Evolutionary conservation across 1,284 basidiomycete species (phyloP).

Genomic region (Cryptococcus sp.): DNA sequence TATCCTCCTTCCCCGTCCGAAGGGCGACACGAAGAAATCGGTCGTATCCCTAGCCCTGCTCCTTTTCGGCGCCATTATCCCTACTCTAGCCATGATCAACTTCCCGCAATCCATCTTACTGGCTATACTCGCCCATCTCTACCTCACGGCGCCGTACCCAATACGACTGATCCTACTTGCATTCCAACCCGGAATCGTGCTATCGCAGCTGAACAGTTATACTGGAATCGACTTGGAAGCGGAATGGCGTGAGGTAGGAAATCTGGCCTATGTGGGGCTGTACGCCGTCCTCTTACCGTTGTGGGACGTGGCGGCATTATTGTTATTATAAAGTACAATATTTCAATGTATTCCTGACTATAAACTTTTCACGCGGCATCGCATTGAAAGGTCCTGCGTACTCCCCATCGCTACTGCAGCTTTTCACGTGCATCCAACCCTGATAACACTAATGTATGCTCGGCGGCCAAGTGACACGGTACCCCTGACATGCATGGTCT

Average conservation of each 20-base stretch:
- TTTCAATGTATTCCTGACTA: not conserved
- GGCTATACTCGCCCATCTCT: conserved; percentile 61
- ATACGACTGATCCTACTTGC: conserved; percentile 1
- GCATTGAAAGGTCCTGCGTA: too few species aligned
- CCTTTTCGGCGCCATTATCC: conserved; percentile 76
- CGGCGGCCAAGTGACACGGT: too few species aligned
- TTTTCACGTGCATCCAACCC: too few species aligned
- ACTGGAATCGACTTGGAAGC: conserved; percentile 20
- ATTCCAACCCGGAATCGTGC: conserved; percentile 12
- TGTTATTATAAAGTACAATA: not conserved
- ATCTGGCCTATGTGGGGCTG: conserved; percentile 43
- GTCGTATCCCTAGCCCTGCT: conserved; percentile 50
- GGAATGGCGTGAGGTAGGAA: conserved; percentile 48
- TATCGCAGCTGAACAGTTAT: conserved; percentile 5
- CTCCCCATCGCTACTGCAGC: too few species aligned
- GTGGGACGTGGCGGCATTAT: conserved; percentile 28
- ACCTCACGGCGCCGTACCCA: conserved; percentile 20
- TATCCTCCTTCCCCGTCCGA: conserved; percentile 54
- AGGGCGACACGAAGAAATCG: conserved; percentile 56
- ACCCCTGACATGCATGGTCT: too few species aligned
- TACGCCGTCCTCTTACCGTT: conserved; percentile 44
- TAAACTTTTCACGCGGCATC: too few species aligned
- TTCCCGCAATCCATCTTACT: conserved; percentile 78
- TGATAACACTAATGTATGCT: too few species aligned
- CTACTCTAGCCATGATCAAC: conserved; percentile 81